Evolutionary conservation across 257 asterid species (phyloP), one percentile per base, ranked within the genome.

Genomic region (Fraxinus pennsylvanica): DNA sequence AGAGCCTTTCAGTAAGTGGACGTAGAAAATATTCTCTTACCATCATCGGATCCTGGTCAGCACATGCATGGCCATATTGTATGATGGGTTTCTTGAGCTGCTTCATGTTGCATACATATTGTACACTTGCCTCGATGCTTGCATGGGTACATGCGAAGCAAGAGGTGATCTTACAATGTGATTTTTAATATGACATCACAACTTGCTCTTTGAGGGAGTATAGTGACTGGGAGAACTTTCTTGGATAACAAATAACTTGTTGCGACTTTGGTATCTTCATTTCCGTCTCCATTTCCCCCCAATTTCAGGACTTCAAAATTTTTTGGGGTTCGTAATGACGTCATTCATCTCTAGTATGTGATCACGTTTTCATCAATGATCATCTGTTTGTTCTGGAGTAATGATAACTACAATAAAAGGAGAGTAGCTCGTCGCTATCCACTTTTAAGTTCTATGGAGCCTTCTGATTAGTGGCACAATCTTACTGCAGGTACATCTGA

Each of bases 1-100:
- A 93, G 96, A 93, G 99, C 85, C 99, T 93, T 71, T 93, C 99
- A 59, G 98, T 95, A 87, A 95, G 98, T 87, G 45, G 74, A 45
- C 52, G 0, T 25, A 32, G 76, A 61, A 8, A 7, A 61, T 61
- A 21, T 61, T 61, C 68, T 61, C 33, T 61, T 61, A 10, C 68
- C 68, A 61, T 61, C 14, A 61, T 21, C 2, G 35, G 68, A 61
- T 61, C 68, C 35, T 61, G 17, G 33, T 25, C 68, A 57, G 66
- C 66, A 57, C 17, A 8, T 21, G 33, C 33, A 57, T 57, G 66
- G 25, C 66, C 25, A 57, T 57, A n/a, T 57, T 7, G n/a, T 47
- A 47, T 3, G 59, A 57, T 57, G 7, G 66, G 27, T 57, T 19
- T 57, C 66, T 17, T 57, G 12, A 57, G 21, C 66, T 57, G 25